phyloP scores from a whole-genome alignment of 805 yeast genomes.

The Lipomyces anomalus region DNA sequence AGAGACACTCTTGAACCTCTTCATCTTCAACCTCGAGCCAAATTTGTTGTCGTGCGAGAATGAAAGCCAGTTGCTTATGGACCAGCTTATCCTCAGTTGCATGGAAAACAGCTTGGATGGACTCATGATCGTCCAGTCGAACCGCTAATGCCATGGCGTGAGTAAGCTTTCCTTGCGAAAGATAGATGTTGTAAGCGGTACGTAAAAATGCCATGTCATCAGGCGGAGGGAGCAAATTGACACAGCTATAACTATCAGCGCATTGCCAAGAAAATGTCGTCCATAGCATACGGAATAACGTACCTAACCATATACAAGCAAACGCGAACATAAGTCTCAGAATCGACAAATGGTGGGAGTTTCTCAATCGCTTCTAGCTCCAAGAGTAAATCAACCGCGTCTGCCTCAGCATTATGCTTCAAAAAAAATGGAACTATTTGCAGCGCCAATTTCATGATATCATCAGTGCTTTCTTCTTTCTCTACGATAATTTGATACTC shows the following conservation, averaged over 20 bases:
- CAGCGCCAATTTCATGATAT: constrained; percentile 60
- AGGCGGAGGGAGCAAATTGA: constrained; percentile 92
- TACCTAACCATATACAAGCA: constrained; percentile 77
- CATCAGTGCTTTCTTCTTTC: constrained; percentile 29
- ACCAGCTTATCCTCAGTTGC: constrained; percentile 64
- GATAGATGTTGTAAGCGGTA: constrained; percentile 82
- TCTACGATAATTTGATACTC: constrained; percentile 44
- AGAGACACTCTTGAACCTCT: constrained; percentile 77
- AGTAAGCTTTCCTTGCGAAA: constrained; percentile 70
- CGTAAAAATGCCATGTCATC: constrained; percentile 81
- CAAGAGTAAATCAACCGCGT: constrained; percentile 87
- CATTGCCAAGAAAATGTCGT: no score
- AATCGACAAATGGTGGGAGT: constrained; percentile 78
- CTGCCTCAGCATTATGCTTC: constrained; percentile 96
- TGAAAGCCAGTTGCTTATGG: constrained; percentile 87
- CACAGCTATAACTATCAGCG: no score
- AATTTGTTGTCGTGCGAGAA: constrained; percentile 80
- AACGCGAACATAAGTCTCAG: constrained; percentile 76
- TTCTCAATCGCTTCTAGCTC: constrained; percentile 86
- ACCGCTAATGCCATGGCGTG: constrained; percentile 89
- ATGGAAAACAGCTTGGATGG: constrained; percentile 73
- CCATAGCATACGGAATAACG: no score
- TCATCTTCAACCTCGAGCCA: constrained; percentile 51
- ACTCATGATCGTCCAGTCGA: constrained; percentile 72
- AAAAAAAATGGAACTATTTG: constrained; percentile 83